Evolutionary conservation across 768 basidiomycete species (phyloP).

Genomic region (Naganishia onofrii): DNA sequence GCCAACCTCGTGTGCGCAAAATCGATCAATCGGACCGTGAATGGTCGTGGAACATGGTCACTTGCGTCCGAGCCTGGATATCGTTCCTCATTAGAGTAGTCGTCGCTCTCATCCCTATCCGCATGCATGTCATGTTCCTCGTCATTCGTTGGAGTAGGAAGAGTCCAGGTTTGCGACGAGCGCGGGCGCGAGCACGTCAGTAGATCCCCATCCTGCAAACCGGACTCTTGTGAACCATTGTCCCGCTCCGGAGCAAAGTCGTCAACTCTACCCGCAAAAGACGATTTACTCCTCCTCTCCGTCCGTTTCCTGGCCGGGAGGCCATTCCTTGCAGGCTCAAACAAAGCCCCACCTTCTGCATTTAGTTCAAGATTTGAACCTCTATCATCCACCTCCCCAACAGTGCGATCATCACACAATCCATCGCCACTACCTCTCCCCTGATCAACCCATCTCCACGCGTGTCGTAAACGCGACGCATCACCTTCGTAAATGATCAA

Average conservation of each 20-base stretch:
- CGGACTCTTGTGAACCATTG: conserved; percentile 25
- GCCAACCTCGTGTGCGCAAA: conserved; percentile 80
- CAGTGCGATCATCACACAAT: conserved; percentile 35
- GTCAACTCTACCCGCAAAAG: conserved; percentile 7
- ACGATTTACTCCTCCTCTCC: neutral
- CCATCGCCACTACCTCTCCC: conserved; percentile 27
- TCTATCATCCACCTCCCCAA: conserved; percentile 1
- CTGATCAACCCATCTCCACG: conserved; percentile 43
- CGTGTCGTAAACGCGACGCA: conserved; percentile 51
- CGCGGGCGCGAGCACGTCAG: neutral
- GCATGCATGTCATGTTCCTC: too few relatives aligned
- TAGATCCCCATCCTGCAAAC: conserved; percentile 6
- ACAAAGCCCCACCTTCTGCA: too few relatives aligned
- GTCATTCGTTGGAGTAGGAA: too few relatives aligned
- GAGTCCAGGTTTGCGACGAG: too few relatives aligned
- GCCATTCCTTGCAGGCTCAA: too few relatives aligned
- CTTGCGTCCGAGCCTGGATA: conserved; percentile 23
- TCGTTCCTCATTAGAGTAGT: conserved; percentile 30
- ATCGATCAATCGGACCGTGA: conserved; percentile 78
- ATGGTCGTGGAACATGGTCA: conserved; percentile 55
- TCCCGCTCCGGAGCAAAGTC: conserved; percentile 20
- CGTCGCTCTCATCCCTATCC: too few relatives aligned
- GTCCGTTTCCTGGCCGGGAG: too few relatives aligned
- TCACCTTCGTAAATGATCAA: conserved; percentile 78
- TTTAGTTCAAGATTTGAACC: conserved; percentile 19